phyloP scores from a whole-genome alignment of 148 eudicot species.

The Linanthus parryae region DNA sequence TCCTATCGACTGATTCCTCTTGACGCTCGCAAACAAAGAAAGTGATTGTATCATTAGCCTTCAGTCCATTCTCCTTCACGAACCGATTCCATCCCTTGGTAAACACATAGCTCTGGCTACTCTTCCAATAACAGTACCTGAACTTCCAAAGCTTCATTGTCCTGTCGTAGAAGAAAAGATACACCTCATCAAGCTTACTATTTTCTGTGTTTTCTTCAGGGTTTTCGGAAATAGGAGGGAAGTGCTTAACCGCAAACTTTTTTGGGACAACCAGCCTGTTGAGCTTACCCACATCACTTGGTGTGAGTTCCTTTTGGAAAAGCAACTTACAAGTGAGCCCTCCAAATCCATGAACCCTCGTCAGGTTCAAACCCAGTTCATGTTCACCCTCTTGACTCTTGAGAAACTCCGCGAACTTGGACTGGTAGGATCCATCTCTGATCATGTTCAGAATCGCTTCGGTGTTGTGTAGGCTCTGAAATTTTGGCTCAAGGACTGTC shows the following conservation, averaged over 20 bases:
- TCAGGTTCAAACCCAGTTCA: constrained; percentile 3
- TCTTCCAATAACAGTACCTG: constrained; percentile 16
- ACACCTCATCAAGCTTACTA: constrained; percentile 7
- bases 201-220: neutral
- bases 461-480: constrained; percentile 7
- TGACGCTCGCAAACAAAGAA: constrained; percentile 8
- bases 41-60: constrained; percentile 9
- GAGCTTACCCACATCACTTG: constrained; percentile 29
- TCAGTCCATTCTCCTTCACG: constrained; percentile 14
- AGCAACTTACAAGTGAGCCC: constrained; percentile 9
- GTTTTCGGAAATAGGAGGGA: neutral
- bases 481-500: constrained; percentile 14
- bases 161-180: constrained; percentile 14
- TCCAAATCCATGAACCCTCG: constrained; percentile 1
- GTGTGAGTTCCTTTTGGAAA: constrained; percentile 27
- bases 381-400: constrained; percentile 12
- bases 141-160: constrained; percentile 12
- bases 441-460: constrained; percentile 16
- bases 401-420: constrained; percentile 19
- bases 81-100: constrained; percentile 16
- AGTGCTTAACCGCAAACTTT: constrained; percentile 4
- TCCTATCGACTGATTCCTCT: neutral
- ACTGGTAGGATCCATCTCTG: constrained; percentile 14
- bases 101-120: constrained; percentile 19
- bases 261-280: constrained; percentile 19